These are phyloP conservation scores for Solanum neorickii DNA, from an alignment of 257 asterid species.

Conservation along the genomic window DNA sequence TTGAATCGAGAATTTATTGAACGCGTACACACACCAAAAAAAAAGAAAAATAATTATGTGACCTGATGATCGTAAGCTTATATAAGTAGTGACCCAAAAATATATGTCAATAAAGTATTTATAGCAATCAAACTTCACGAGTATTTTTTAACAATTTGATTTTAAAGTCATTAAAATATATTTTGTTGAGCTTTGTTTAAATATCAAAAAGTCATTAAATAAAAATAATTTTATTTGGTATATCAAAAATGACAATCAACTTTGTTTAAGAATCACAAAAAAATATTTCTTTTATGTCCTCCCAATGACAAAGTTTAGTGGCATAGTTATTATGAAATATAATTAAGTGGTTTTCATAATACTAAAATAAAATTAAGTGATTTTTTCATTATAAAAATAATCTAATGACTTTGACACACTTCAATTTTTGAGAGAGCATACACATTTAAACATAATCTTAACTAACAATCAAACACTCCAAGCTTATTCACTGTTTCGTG, in stretches of 20 bases:
- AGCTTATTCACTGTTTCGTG: too few relatives aligned
- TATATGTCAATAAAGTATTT: not conserved
- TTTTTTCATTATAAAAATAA: not conserved
- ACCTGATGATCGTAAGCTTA: too few relatives aligned
- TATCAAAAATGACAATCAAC: not conserved
- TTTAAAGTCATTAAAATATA: not conserved
- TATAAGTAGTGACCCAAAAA: not conserved
- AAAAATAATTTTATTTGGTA: not conserved
- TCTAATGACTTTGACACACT: not conserved
- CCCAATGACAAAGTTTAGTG: not conserved
- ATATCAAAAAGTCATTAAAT: not conserved
- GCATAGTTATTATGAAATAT: not conserved
- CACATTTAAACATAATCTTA: too few relatives aligned
- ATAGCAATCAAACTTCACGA: not conserved
- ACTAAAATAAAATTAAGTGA: not conserved
- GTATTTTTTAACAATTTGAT: not conserved
- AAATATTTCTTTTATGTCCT: not conserved
- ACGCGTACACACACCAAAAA: rapidly evolving
- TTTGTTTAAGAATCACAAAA: not conserved
- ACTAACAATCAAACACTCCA: not conserved
- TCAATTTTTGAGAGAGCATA: not conserved
- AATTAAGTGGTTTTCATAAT: not conserved
- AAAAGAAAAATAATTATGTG: too few relatives aligned
- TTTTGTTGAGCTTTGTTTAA: not conserved
- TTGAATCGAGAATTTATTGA: not conserved